A percentile compares a stretch with the other conserved stretches of the same genome.
phyloP scores from a whole-genome alignment of 805 yeast genomes.

The Wickerhamiella spandovensis region DNA sequence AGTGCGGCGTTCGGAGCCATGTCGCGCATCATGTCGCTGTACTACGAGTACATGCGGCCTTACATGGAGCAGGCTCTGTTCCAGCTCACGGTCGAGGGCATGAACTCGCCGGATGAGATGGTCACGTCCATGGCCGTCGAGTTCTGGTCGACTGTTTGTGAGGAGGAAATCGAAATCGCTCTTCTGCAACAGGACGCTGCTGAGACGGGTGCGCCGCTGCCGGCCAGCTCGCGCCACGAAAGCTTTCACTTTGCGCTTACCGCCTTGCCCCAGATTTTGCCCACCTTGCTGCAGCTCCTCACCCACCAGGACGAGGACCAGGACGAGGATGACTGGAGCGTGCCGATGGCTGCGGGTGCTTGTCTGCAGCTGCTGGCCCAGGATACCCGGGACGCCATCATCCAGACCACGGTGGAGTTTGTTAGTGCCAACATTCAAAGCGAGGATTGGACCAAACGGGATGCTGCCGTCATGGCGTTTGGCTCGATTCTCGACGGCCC shows the following conservation, averaged over 20 bases:
- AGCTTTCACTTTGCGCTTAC: slow-evolving; percentile 72
- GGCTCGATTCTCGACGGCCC: slow-evolving; percentile 96
- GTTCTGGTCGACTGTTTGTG: slow-evolving; percentile 99
- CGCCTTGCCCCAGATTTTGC: slow-evolving; percentile 76
- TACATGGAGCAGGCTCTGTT: slow-evolving; percentile 96
- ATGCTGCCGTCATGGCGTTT: slow-evolving; percentile 98
- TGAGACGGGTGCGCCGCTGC: slow-evolving; percentile 22
- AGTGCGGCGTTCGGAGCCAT: slow-evolving; percentile 93
- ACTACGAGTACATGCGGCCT: slow-evolving; percentile 79
- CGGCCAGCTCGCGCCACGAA: slow-evolving; percentile 26
- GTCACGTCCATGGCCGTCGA: slow-evolving; percentile 98
- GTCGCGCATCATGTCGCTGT: slow-evolving; percentile 79
- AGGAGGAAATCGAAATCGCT: slow-evolving; percentile 79
- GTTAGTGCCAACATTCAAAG: slow-evolving; percentile 60
- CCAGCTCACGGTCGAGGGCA: slow-evolving; percentile 79
- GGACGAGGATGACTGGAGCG: slow-evolving; percentile 91
- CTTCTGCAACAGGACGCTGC: slow-evolving; percentile 36
- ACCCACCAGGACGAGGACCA: slow-evolving; percentile 87
- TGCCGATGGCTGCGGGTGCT: slow-evolving; percentile 97
- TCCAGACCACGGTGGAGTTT: slow-evolving; percentile 71
- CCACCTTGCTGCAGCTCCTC: slow-evolving; percentile 65
- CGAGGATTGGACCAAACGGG: slow-evolving; percentile 70
- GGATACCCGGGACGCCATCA: slow-evolving; percentile 73
- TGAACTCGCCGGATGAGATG: slow-evolving; percentile 70
- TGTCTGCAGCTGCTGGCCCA: slow-evolving; percentile 90